A percentile compares a stretch with the other conserved stretches of the same genome.
phyloP scores from a whole-genome alignment of 805 yeast genomes.

The Wickerhamomyces alni region DNA sequence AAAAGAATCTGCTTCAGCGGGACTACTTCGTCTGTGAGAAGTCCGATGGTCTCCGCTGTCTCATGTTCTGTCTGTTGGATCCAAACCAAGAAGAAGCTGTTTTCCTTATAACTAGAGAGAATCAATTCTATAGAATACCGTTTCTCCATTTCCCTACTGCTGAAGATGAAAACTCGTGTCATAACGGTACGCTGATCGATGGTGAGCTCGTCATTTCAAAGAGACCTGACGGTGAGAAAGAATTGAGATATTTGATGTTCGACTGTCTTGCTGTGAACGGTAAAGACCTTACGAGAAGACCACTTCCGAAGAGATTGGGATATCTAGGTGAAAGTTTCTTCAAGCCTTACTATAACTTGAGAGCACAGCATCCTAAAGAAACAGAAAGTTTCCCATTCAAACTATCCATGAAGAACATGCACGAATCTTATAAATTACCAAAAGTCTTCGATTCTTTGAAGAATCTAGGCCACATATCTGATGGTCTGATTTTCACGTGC shows the following conservation, averaged over 20 bases:
- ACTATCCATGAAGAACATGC: constrained; percentile 83
- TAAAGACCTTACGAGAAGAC: constrained; percentile 58
- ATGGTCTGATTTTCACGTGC: constrained; percentile 91
- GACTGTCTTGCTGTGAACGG: constrained; percentile 88
- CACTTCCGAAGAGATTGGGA: constrained; percentile 77
- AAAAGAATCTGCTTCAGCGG: constrained; percentile 50
- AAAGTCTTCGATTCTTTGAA: constrained; percentile 69
- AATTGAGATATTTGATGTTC: constrained; percentile 77
- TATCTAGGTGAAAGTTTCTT: constrained; percentile 76
- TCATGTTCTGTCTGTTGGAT: constrained; percentile 59
- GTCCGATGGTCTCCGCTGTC: constrained; percentile 85
- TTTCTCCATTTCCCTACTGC: constrained; percentile 76
- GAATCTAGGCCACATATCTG: constrained; percentile 78
- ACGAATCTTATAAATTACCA: constrained; percentile 68
- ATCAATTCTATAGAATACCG: constrained; percentile 77
- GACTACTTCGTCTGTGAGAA: constrained; percentile 96
- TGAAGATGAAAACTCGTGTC: constrained; percentile 50
- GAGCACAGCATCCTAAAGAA: constrained; percentile 64
- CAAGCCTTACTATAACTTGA: constrained; percentile 73
- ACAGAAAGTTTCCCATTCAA: constrained; percentile 79
- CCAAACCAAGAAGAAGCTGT: constrained; percentile 82
- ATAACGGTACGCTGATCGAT: constrained; percentile 85
- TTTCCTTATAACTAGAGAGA: constrained; percentile 82
- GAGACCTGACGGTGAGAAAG: constrained; percentile 52
- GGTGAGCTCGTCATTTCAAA: constrained; percentile 85